These are phyloP conservation scores for Solioccasus polychromus DNA, from an alignment of 768 basidiomycete genomes.

Conservation along the genomic window DNA sequence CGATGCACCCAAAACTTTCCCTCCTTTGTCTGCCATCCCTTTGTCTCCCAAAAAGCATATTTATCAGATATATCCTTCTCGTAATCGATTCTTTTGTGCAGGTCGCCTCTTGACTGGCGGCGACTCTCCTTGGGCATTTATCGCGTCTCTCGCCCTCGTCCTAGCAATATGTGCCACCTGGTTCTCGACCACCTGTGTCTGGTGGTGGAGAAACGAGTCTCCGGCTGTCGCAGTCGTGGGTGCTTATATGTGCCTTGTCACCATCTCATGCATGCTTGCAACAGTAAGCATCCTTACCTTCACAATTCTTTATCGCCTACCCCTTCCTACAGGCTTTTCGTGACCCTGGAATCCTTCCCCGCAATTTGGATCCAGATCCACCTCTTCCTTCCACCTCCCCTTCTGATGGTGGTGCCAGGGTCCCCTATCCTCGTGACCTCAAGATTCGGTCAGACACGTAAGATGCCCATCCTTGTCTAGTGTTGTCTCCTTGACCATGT, in stretches of 20 bases:
- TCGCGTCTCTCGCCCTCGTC: conserved; percentile 58
- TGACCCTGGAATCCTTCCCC: conserved; percentile 88
- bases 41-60: conserved; percentile 40
- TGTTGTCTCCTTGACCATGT: not conserved
- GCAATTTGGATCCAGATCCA: conserved; percentile 82
- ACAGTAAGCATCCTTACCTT: conserved; percentile 49
- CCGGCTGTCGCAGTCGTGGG: conserved; percentile 68
- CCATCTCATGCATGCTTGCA: conserved; percentile 70
- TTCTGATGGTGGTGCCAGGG: conserved; percentile 57
- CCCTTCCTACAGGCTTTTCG: conserved; percentile 54
- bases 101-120: conserved; percentile 82
- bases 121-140: conserved; percentile 81
- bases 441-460: conserved; percentile 76
- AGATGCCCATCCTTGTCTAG: conserved; percentile 31
- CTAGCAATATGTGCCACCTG: conserved; percentile 74
- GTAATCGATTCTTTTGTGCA: conserved; percentile 70
- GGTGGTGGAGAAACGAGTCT: conserved; percentile 83
- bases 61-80: conserved; percentile 65
- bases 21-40: conserved; percentile 37
- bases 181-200: conserved; percentile 85
- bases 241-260: conserved; percentile 60
- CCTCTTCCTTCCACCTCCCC: conserved; percentile 65
- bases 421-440: conserved; percentile 78
- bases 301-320: not conserved
- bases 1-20: conserved; percentile 28